phyloP scores from a whole-genome alignment of 1,139 yeast genomes.

The Sugiyamaella novakii region DNA sequence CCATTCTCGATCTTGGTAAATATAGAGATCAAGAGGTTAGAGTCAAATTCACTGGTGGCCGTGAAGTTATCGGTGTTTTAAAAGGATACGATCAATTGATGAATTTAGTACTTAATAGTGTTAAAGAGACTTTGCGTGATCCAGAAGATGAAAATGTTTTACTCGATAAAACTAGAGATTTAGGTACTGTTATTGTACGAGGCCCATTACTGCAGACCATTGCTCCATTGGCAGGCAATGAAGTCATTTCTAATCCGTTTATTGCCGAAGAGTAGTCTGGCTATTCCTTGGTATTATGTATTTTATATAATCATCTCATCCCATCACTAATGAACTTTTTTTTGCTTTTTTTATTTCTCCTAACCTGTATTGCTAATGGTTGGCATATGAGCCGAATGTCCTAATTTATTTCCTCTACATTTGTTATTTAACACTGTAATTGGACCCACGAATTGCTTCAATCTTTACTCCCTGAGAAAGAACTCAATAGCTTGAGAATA shows the following conservation, averaged over 20 bases:
- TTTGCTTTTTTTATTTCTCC: neutral
- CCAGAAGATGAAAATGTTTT: conserved; percentile 60
- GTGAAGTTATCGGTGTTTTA: conserved; percentile 72
- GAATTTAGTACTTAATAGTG: conserved; percentile 90
- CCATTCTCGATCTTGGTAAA: conserved; percentile 78
- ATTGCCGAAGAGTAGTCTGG: conserved; percentile 23
- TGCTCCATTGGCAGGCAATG: conserved; percentile 84
- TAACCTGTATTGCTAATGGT: too few relatives aligned
- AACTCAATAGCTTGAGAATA: too few relatives aligned
- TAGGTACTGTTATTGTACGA: conserved; percentile 82
- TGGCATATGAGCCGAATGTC: too few relatives aligned
- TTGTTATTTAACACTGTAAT: too few relatives aligned
- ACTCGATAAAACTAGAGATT: conserved; percentile 57
- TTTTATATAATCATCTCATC: conserved; percentile 8
- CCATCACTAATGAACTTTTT: conserved; percentile 3
- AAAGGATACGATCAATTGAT: conserved; percentile 91
- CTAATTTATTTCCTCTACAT: too few relatives aligned
- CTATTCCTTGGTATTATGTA: too few relatives aligned
- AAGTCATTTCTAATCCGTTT: conserved; percentile 75
- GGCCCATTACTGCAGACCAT: conserved; percentile 81
- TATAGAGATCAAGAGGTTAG: conserved; percentile 73
- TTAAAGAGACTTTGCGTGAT: conserved; percentile 59
- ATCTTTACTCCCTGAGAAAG: too few relatives aligned
- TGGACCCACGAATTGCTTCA: too few relatives aligned
- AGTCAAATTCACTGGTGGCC: conserved; percentile 86